phyloP scores from a whole-genome alignment of 2,329 filamentous ascomycete genomes.

The Cordyceps tenuipes region DNA sequence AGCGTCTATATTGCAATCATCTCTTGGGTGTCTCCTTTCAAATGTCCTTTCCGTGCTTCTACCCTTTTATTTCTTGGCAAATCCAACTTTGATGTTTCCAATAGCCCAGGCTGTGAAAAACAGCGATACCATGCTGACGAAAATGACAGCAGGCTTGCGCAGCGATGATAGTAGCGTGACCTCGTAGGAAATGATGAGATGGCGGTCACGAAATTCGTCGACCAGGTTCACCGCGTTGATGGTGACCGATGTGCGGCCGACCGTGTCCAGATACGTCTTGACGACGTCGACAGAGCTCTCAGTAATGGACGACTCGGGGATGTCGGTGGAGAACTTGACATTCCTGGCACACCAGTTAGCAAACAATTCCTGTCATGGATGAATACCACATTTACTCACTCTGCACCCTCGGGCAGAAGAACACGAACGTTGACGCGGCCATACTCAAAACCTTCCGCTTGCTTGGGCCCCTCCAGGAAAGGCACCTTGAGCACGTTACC shows the following conservation, averaged over 20 bases:
- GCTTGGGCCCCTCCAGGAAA: constrained; percentile 86
- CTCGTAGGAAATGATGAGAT: constrained; percentile 82
- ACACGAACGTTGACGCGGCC: constrained; percentile 71
- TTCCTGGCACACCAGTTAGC: constrained; percentile 51
- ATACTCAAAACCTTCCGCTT: constrained; percentile 78
- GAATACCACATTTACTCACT: constrained; percentile 43
- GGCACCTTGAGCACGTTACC: constrained; percentile 84
- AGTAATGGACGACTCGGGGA: constrained; percentile 57
- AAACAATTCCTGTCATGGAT: background rate
- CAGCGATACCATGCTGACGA: constrained; percentile 61
- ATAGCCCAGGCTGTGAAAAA: constrained; percentile 69
- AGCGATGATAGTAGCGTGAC: constrained; percentile 66
- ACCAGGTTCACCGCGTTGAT: constrained; percentile 80
- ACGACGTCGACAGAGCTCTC: constrained; percentile 54
- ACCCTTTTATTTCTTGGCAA: constrained; percentile 40
- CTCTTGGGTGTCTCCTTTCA: background rate
- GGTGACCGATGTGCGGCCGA: constrained; percentile 74
- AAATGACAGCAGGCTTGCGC: constrained; percentile 80
- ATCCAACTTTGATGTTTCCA: constrained; percentile 73
- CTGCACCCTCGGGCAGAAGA: constrained; percentile 83
- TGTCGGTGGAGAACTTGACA: constrained; percentile 64
- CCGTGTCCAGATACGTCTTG: constrained; percentile 87
- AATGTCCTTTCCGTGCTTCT: background rate
- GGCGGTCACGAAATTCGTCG: constrained; percentile 78
- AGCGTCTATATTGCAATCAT: constrained; percentile 9